Conservation (phyloP, 495 filamentous ascomycete genomes). For the Amniculicola lignicola region DNA sequence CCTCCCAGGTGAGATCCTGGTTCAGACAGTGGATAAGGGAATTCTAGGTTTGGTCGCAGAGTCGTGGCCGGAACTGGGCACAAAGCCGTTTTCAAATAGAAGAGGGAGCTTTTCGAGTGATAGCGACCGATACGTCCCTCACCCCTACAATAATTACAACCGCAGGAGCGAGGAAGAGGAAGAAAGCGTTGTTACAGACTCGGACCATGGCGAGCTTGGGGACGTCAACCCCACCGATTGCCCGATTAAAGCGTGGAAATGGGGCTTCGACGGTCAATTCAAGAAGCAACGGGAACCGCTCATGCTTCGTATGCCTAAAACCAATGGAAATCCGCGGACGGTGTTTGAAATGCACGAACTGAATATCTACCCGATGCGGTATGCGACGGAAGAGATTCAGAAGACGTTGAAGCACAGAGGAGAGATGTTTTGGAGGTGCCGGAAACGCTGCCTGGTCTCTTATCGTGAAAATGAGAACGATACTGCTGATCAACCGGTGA, state of each 20-base stretch:
- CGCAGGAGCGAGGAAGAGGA: too few species aligned
- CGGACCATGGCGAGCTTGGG: too few species aligned
- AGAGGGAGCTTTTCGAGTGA: too few species aligned
- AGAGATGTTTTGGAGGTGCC: slow-evolving; percentile 7
- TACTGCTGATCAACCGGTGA: too few species aligned
- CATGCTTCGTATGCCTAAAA: background rate
- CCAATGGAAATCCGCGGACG: background rate
- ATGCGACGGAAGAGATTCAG: background rate
- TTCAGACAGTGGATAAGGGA: background rate
- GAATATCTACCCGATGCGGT: slow-evolving; percentile 1
- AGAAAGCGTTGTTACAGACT: too few species aligned
- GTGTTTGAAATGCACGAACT: background rate
- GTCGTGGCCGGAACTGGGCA: slow-evolving; percentile 4
- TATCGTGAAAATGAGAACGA: background rate
- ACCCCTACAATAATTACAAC: too few species aligned
- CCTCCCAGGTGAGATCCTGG: slow-evolving; percentile 27
- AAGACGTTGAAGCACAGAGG: background rate
- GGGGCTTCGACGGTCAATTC: background rate
- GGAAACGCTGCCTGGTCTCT: slow-evolving; percentile 7
- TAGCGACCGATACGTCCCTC: too few species aligned
- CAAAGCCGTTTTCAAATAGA: too few species aligned
- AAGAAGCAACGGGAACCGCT: background rate
- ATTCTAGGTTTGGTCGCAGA: background rate
- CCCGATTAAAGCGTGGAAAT: background rate
- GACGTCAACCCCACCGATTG: too few species aligned